Evolutionary conservation across 176 grass and related monocot genomes (phyloP), one percentile per base, ranked within the genome.

Genomic region (Oryza nivara): DNA sequence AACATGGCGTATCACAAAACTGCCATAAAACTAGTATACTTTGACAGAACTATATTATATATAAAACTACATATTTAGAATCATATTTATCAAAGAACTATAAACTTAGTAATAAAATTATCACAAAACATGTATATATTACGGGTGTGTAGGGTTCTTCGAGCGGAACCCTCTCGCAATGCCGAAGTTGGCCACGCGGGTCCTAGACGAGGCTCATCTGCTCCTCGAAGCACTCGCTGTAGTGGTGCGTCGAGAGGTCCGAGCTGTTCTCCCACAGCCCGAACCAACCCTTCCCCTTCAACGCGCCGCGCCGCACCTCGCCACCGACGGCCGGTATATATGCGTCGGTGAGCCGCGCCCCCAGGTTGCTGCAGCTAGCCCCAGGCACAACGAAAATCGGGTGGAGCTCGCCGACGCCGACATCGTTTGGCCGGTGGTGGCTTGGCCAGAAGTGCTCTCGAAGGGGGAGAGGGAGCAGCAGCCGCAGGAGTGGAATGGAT

Each of bases 161-260:
- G 3, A 35, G 34, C 4, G 2, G 34, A 35, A 4, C 34, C 43
- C 43, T 11, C 43, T 45, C 65, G 43, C 9, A 9, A 9, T 9
- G 1, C 43, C 43, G 9, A 45, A 10, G 1, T 10, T 45, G 43
- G 43, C 8, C 43, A 45, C 43, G 6, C 45, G 78, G 16, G 44
- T 80, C 65, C 17, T 80, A 80, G 65, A 36, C 65, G 26, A 80
- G 78, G 65, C 26, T n/a, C 78, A 80, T 80, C 78, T 80, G 77
- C 77, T 80, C 77, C 2, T 12, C 0, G 77, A 80, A 80, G 77
- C 77, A 80, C 4, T 7, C 34, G 44, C 28, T 34, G 16, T 80
- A 80, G 64, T 68, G 19, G 77, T 35, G 45, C 25, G 25, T 26
- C 16, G 56, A 1, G 0, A 80, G 4, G 16, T 80, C 77, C 2